Evolutionary conservation across 73 alveolate species (phyloP), one percentile per base, ranked within the genome.

Genomic region (Paramecium caudatum): DNA sequence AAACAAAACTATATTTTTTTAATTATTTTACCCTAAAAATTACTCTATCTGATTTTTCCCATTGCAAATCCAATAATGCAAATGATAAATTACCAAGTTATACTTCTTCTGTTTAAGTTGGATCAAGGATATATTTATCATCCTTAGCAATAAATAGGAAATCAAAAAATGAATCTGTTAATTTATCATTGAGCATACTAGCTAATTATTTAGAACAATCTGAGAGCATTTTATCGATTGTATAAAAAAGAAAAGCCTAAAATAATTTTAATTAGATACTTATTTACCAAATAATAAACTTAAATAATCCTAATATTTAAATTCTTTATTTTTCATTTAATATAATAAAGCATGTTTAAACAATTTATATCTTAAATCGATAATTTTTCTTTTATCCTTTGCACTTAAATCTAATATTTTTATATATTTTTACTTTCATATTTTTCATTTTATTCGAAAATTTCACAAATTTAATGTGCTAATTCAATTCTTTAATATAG

Each of bases 161-260:
- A 4, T 37, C 62, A 37, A 74, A 43, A 12, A 37, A 74, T 1
- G 69, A 9, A 37, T 74, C 88, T 12, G 88, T 74, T 32, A 74
- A 27, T 74, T 74, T 74, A 19, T 74, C 88, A 43, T 41, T 41
- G 0, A 15, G 1, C 21, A 41, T 15, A 27, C 37, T 27, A 1
- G 41, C 62, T 74, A 74, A 74, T 8, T 39, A 47, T 43, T 74
- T 74, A 41, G 69, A 74, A 17, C 88, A 74, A 74, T 74, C 88
- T 12, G 45, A 27, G 7, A 74, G 65, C 32, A 74, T 19, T 74
- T 74, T 74, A 9, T 74, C 88, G 10, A 74, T 74, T 27, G 88
- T 74, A 45, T 39, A 74, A 25, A 74, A 74, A 9, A 74, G 65
- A 43, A 74, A 74, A 21, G 88, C 84, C 84, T 65, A 65, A 65